A percentile compares a stretch with the other conserved stretches of the same genome.
Conservation (phyloP, 2,329 filamentous ascomycete species). For the Elsinoe perseae region DNA sequence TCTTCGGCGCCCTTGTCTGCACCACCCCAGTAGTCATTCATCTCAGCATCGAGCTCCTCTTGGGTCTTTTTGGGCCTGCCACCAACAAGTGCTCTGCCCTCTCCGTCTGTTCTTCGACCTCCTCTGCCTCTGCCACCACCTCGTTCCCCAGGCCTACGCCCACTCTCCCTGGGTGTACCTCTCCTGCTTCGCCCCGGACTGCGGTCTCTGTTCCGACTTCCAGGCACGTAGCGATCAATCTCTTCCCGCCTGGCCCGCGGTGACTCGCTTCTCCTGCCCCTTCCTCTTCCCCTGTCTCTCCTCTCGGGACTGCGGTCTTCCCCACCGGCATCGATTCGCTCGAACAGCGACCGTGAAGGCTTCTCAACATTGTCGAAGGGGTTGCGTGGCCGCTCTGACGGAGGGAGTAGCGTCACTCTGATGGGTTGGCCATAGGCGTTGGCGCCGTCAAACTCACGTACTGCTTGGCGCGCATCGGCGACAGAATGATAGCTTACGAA, state of each 20-base stretch:
- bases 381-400: conserved; percentile 34
- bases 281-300: conserved; percentile 26
- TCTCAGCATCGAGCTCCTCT: conserved; percentile 90
- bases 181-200: conserved; percentile 46
- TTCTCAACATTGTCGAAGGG: conserved; percentile 44
- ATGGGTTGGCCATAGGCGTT: conserved; percentile 83
- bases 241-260: conserved; percentile 50
- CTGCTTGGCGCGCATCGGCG: conserved; percentile 64
- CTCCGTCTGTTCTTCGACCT: conserved; percentile 37
- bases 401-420: conserved; percentile 57
- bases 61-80: conserved; percentile 71
- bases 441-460: conserved; percentile 77
- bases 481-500: conserved; percentile 70
- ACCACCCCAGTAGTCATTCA: conserved; percentile 70
- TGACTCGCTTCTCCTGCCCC: conserved; percentile 35
- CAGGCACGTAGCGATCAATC: conserved; percentile 74
- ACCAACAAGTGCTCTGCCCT: conserved; percentile 35
- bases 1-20: conserved; percentile 11
- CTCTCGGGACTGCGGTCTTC: conserved; percentile 18
- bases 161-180: conserved; percentile 40
- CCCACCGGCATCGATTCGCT: conserved; percentile 46
- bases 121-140: conserved; percentile 34
- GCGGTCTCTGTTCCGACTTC: conserved; percentile 43
- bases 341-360: conserved; percentile 56
- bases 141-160: conserved; percentile 37